Base-by-base conservation (phyloP, 192 early-diverging fungal genomes). In the Allomyces macrogynus region DNA sequence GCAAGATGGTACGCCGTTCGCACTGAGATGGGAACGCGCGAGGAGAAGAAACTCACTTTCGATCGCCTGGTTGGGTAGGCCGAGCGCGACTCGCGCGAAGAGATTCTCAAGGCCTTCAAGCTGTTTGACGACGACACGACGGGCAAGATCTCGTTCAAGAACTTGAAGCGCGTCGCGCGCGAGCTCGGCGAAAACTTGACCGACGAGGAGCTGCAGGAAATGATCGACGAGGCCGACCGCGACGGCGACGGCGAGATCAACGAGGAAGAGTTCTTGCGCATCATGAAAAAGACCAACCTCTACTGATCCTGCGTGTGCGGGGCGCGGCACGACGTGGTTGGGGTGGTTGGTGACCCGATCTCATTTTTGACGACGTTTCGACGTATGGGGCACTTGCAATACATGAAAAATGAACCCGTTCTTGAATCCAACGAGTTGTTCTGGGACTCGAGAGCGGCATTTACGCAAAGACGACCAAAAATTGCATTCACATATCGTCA, bases 61-160 rank as follows among this genome's bases (percentile, higher is more conserved):
- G 32, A 8, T 7, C 0, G 7, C 32, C n/a, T n/a, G 32, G 8
- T 40, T n/a, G n/a, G n/a, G 0, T 42, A 85, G 82, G 73, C 79
- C 16, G 84, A 86, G 65, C 75, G 76, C 64, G 82, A 89, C 71
- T 75, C 84, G 27, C 68, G 72, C 60, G 80, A 87, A 57, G 86
- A 92, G 66, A 81, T 92, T 60, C 54, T 80, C 43, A 85, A 83
- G 61, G 84, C 87, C 9, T 92, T 92, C 74, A 76, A 70, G 27
- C 74, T 91, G 49, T 91, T 92, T 77, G 88, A 92, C 71, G 86
- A 87, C 67, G 84, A 74, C 62, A 74, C 74, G 64, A 87, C 79
- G 40, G 81, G 71, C 62, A 81, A 74, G 62, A 92, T 92, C 61
- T 81, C 88, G 43, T 78, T 90, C 64, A 86, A 82, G 64, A 91